Evolutionary conservation across 345 rosid species (phyloP).

Genomic region (Streptanthus diversifolius): DNA sequence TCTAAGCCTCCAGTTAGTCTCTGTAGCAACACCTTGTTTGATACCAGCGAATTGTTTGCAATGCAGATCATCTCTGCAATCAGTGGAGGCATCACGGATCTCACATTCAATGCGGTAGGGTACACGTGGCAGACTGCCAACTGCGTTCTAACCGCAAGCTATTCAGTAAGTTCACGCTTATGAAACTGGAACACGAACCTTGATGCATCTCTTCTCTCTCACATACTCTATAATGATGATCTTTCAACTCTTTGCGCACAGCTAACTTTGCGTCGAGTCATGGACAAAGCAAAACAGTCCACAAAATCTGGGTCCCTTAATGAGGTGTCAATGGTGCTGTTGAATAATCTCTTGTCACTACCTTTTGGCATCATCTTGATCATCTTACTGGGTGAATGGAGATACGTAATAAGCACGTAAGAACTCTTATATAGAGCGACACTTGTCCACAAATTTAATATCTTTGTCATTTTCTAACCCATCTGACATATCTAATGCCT

Average conservation of each 20-base stretch:
- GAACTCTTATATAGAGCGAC: conserved; percentile 15
- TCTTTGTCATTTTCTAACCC: neutral
- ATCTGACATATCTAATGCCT: neutral
- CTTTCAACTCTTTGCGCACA: conserved; percentile 26
- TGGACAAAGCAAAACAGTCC: conserved; percentile 86
- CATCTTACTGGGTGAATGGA: conserved; percentile 66
- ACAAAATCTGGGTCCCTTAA: conserved; percentile 73
- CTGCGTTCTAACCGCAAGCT: conserved; percentile 83
- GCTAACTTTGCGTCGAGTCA: conserved; percentile 73
- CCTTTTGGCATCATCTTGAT: conserved; percentile 71
- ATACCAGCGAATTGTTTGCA: conserved; percentile 8
- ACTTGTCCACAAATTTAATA: neutral
- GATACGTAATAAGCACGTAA: conserved; percentile 67
- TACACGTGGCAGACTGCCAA: conserved; percentile 78
- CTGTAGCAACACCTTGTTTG: neutral
- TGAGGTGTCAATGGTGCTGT: conserved; percentile 89
- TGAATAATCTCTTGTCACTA: conserved; percentile 76
- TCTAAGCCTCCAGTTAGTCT: neutral
- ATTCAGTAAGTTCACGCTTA: conserved; percentile 51
- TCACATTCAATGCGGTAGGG: conserved; percentile 69
- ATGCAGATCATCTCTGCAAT: conserved; percentile 83
- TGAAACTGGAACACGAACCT: conserved; percentile 2
- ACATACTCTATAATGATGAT: neutral
- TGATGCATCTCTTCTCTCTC: neutral
- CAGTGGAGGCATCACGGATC: conserved; percentile 81